Percentiles rank a stretch among this genome's conserved stretches.
Evolutionary conservation across 345 rosid species (phyloP).

Genomic region (Conringia planisiliqua): DNA sequence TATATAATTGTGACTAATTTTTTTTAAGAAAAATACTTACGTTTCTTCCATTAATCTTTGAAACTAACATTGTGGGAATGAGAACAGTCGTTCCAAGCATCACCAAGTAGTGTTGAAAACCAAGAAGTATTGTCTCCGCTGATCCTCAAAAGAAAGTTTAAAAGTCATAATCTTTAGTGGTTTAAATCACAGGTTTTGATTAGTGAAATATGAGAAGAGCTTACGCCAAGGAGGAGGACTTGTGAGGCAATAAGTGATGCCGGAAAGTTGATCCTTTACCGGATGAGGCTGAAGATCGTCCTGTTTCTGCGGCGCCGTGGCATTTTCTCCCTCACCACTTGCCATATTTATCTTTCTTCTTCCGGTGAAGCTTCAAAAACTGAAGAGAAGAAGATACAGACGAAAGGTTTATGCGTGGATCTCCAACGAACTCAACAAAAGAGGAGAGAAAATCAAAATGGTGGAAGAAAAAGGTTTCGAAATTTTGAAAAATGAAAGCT

Average conservation of each 20-base stretch:
- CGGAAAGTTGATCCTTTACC: constrained; percentile 76
- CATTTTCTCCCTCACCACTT: constrained; percentile 58
- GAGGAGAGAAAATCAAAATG: background rate
- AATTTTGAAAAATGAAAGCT: background rate
- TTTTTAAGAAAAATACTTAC: constrained; percentile 39
- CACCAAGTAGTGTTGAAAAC: constrained; percentile 91
- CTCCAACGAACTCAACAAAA: background rate
- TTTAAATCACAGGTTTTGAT: background rate
- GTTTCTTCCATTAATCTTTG: constrained; percentile 88
- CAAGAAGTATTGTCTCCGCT: constrained; percentile 91
- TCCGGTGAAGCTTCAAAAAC: background rate
- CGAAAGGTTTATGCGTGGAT: background rate
- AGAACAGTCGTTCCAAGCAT: constrained; percentile 93
- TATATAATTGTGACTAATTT: background rate
- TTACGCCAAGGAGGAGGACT: constrained; percentile 99
- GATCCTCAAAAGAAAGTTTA: background rate
- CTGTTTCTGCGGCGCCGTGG: constrained; percentile 69
- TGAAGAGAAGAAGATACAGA: background rate
- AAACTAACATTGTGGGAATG: constrained; percentile 66
- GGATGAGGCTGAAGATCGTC: constrained; percentile 93
- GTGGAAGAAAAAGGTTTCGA: background rate
- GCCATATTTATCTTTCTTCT: constrained; percentile 22
- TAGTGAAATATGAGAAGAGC: constrained; percentile 16
- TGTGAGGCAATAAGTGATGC: constrained; percentile 72
- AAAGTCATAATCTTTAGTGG: background rate